Percentiles rank a stretch among this genome's conserved stretches.
Evolutionary conservation across 2,329 filamentous ascomycete genomes (phyloP).

Genomic region (Colletotrichum echinochloae): DNA sequence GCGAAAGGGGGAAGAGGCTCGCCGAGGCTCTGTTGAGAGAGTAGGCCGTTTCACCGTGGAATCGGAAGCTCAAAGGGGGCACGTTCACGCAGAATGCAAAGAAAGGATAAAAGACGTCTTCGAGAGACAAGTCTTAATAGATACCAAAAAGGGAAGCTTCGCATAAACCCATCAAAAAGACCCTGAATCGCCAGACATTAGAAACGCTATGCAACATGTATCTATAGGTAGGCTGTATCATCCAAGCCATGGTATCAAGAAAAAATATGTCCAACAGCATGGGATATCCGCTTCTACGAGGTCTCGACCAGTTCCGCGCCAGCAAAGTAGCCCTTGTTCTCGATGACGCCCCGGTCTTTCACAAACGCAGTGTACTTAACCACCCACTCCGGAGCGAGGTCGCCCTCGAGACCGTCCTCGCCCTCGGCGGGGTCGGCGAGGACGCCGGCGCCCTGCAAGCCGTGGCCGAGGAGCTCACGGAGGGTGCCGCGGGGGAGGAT

Average conservation of each 20-base stretch:
- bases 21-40: slow-evolving; percentile 54
- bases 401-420: slow-evolving; percentile 73
- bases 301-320: slow-evolving; percentile 74
- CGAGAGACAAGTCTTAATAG: slow-evolving; percentile 24
- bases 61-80: background rate
- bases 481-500: slow-evolving; percentile 88
- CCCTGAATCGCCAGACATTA: slow-evolving; percentile 34
- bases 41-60: background rate
- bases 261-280: slow-evolving; percentile 20
- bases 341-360: slow-evolving; percentile 89
- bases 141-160: slow-evolving; percentile 21
- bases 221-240: slow-evolving; percentile 33
- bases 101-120: slow-evolving; percentile 12
- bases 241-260: slow-evolving; percentile 38
- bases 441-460: slow-evolving; percentile 78
- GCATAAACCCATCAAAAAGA: slow-evolving; percentile 21
- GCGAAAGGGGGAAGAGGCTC: slow-evolving; percentile 65
- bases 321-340: slow-evolving; percentile 98
- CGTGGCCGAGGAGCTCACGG: slow-evolving; percentile 82
- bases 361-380: slow-evolving; percentile 98
- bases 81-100: slow-evolving; percentile 2
- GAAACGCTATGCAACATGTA: slow-evolving; percentile 38
- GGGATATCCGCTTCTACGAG: slow-evolving; percentile 7
- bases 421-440: slow-evolving; percentile 70
- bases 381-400: slow-evolving; percentile 92